Evolutionary conservation across 495 filamentous ascomycete genomes (phyloP), one percentile per base, ranked within the genome.

Genomic region (Annulohypoxylon stygium): DNA sequence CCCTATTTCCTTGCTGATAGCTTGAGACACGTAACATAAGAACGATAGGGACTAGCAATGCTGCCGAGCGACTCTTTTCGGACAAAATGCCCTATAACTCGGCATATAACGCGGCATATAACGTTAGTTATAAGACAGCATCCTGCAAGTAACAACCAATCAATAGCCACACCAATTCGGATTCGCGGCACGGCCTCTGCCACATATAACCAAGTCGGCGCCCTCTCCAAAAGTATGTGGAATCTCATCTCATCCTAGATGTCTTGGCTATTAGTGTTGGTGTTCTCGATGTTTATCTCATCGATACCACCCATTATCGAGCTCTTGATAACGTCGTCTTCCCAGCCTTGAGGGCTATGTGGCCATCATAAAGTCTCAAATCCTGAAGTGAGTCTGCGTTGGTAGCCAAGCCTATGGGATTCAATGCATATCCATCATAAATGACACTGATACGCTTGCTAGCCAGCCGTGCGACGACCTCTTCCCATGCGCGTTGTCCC

Each of bases 141-240:
- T n/a, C 39, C 39, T 43, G 12, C 39, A 43, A 43, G 39, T 43
- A 43, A 43, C 39, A 3, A n/a, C 39, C 36, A 39, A 39, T 9
- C 9, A 39, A 39, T 12, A 39, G 11, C 9, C 36, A 39, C 36
- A 39, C 36, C 10, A n/a, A 43, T 14, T 33, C 20, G 23, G 50
- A 54, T 25, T 55, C 11, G 23, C 26, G 25, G 23, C 26, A 34
- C 51, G n/a, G 5, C 9, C 16, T 16, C 26, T 16, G 26, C 26
- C 12, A 55, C 51, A 55, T 55, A 55, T 55, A 33, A 55, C 26
- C 10, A 55, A 16, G 26, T 34, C 51, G 30, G 12, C 26, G 51
- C 51, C 51, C 25, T 55, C 51, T 26, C 34, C 26, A 16, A 34
- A 5, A 8, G 51, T 34, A 55, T 26, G 51, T 34, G 5, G 11